Evolutionary conservation across 352 stramenopile species (phyloP).

Genomic region (Phytophthora pisi): DNA sequence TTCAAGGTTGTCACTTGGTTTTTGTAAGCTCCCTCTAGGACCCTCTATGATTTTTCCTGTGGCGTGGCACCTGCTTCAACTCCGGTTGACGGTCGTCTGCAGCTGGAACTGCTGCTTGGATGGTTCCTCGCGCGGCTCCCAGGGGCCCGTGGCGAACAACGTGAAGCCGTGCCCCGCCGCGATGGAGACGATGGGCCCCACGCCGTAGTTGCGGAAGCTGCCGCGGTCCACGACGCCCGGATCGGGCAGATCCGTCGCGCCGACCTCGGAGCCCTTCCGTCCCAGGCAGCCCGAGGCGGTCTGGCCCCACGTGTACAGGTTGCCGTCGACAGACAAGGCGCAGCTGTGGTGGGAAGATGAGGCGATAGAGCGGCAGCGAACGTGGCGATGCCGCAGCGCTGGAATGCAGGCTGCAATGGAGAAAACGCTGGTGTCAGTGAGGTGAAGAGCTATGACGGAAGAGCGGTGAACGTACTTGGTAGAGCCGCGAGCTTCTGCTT

Average conservation of each 20-base stretch:
- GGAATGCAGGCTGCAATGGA: constrained; percentile 53
- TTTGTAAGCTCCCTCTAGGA: background rate
- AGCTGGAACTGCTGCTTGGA: constrained; percentile 40
- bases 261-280: constrained; percentile 32
- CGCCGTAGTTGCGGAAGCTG: constrained; percentile 41
- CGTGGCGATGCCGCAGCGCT: constrained; percentile 52
- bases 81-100: constrained; percentile 55
- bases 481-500: constrained; percentile 69
- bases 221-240: constrained; percentile 52
- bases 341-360: constrained; percentile 66
- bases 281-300: constrained; percentile 66
- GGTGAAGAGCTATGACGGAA: background rate
- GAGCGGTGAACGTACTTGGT: constrained; percentile 49
- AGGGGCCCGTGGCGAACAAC: constrained; percentile 52
- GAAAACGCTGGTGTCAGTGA: background rate
- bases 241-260: constrained; percentile 41
- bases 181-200: constrained; percentile 60
- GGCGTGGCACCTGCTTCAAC: background rate
- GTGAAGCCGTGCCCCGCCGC: constrained; percentile 65
- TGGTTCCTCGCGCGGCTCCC: constrained; percentile 42
- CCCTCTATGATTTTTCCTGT: background rate
- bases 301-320: constrained; percentile 77
- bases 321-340: constrained; percentile 56
- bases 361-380: constrained; percentile 54
- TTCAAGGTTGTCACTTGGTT: too few relatives aligned